Evolutionary conservation across 2,329 filamentous ascomycete species (phyloP).

Genomic region (Stachybotrys chlorohalonatus): DNA sequence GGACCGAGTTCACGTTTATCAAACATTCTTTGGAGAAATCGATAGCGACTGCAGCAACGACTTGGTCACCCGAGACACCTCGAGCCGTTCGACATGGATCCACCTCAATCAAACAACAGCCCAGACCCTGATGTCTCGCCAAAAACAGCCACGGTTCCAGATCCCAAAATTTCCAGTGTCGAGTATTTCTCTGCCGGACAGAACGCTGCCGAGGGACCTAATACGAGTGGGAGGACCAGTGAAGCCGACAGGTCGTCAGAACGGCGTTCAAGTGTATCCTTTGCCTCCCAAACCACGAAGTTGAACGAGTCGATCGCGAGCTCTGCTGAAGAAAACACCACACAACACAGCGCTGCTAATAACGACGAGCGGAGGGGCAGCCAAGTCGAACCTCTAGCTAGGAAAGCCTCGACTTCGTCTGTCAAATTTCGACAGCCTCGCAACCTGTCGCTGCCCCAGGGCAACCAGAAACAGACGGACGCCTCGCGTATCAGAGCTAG

Average conservation of each 20-base stretch:
- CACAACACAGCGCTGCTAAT: slow-evolving; percentile 12
- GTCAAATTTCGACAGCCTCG: slow-evolving; percentile 35
- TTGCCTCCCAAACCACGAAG: slow-evolving; percentile 22
- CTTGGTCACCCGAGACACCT: slow-evolving; percentile 4
- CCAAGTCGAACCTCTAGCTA: slow-evolving; percentile 22
- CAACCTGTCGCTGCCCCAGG: slow-evolving; percentile 38
- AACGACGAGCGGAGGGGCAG: slow-evolving; percentile 12
- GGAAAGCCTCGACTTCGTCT: slow-evolving; percentile 38
- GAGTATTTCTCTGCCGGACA: slow-evolving; percentile 17
- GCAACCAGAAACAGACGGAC: slow-evolving; percentile 33
- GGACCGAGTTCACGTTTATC: not conserved
- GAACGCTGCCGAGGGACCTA: slow-evolving; percentile 13
- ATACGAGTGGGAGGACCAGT: slow-evolving; percentile 13
- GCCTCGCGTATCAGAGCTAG: slow-evolving; percentile 32
- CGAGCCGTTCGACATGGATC: slow-evolving; percentile 7
- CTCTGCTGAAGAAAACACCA: slow-evolving; percentile 8
- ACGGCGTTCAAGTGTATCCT: slow-evolving; percentile 23
- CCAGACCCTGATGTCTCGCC: slow-evolving; percentile 36
- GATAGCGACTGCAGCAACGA: not conserved
- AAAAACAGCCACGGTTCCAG: slow-evolving; percentile 17
- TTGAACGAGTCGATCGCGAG: slow-evolving; percentile 12
- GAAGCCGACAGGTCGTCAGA: slow-evolving; percentile 21
- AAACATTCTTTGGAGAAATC: not conserved
- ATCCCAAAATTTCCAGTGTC: slow-evolving; percentile 8
- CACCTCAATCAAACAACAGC: slow-evolving; percentile 15